Evolutionary conservation across 2,329 filamentous ascomycete species (phyloP), one percentile per base, ranked within the genome.

Genomic region (Bretziella fagacearum): DNA sequence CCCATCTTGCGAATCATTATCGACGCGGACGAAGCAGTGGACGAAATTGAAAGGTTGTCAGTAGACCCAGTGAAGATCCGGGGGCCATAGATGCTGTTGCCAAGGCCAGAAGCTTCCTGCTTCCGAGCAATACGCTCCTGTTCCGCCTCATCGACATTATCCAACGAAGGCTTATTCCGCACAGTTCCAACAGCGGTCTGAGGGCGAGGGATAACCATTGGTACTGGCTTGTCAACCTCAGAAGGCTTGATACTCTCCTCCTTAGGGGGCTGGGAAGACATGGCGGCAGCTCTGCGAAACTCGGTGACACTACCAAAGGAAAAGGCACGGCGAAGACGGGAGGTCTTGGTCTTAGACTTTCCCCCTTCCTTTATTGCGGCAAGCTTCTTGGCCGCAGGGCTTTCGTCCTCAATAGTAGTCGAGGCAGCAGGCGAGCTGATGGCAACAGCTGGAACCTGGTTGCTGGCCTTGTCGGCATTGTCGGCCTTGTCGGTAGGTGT

Each of bases 1-100:
- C 91, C 91, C 91, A 98, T 98, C 67, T 98, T 98, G 46, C 91
- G 79, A 54, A 98, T 82, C 84, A 93, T 93, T 56, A 93, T 78
- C 25, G 85, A 93, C 27, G 84, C 84, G 17, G 84, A 93, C 5
- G 85, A 93, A 17, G 84, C 84, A 7, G 84, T 93, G 3, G 85
- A 93, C 1, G 84, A 89, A 53, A 93, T 85, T 11, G 85, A 93
- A 37, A 98, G 65, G 55, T 96, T 96, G 62, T 98, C 91, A 0
- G 85, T 96, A 3, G 91, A 98, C 11, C 85, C 82, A 13, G 79
- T 75, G 59, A 96, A 95, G 53, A 89, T 74, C 53, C 81, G 81
- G 11, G 85, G 84, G 20, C 82, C 83, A 60, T 98, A 98, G 55
- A 98, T 98, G 59, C 79, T 91, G 58, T 81, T 86, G 51, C 91